Percentiles rank a stretch among this genome's conserved stretches.
These are phyloP conservation scores for Peniophora sp. DNA, from an alignment of 1,284 basidiomycete species.

Conservation along the genomic window DNA sequence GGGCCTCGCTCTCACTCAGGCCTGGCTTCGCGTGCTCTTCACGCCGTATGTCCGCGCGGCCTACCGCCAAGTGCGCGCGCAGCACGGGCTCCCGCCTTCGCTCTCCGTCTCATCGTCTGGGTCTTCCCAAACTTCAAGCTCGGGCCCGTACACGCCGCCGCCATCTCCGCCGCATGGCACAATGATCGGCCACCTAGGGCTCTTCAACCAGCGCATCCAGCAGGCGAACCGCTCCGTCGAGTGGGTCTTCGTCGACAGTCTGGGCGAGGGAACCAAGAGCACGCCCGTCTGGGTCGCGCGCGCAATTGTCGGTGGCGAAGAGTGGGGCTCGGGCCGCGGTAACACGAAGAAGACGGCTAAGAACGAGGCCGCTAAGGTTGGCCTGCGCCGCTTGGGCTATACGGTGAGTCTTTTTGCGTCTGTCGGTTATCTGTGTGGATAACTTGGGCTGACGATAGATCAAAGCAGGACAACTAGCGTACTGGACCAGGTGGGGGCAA, in stretches of 20 bases:
- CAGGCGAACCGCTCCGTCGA: conserved; percentile 49
- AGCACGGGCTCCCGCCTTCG: conserved; percentile 46
- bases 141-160: conserved; percentile 10
- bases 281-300: conserved; percentile 68
- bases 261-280: conserved; percentile 37
- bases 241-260: conserved; percentile 53
- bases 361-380: conserved; percentile 43
- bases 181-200: conserved; percentile 54
- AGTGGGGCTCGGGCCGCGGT: conserved; percentile 53
- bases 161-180: conserved; percentile 18
- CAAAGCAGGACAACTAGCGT: conserved; percentile 9
- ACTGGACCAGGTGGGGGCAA: conserved; percentile 6
- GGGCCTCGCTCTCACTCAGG: conserved; percentile 44
- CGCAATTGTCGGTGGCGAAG: conserved; percentile 50
- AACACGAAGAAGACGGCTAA: conserved; percentile 69
- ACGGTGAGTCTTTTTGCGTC: conserved; percentile 23
- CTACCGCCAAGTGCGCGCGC: conserved; percentile 50
- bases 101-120: too few relatives aligned
- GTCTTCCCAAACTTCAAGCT: background rate
- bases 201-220: conserved; percentile 71
- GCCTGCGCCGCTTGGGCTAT: conserved; percentile 22
- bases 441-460: background rate
- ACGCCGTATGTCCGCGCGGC: conserved; percentile 52
- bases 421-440: background rate
- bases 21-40: conserved; percentile 56